Conservation (phyloP, 495 filamentous ascomycete species). For the Pyronema domesticum region DNA sequence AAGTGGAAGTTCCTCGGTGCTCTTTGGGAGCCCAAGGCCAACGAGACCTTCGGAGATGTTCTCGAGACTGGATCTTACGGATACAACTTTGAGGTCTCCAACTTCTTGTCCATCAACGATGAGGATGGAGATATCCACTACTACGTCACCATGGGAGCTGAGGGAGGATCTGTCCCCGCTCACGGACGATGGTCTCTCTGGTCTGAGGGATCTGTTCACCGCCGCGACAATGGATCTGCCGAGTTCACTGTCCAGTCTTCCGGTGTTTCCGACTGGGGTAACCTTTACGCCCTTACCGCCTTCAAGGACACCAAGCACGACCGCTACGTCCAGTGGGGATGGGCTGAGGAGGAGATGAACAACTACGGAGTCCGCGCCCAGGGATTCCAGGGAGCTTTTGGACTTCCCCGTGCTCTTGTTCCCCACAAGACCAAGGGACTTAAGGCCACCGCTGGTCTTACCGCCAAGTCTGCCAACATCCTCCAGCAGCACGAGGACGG, state of each 20-base stretch:
- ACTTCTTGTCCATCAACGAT: constrained; percentile 31
- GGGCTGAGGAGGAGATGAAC: constrained; percentile 28
- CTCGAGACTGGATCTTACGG: constrained; percentile 18
- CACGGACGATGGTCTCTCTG: constrained; percentile 30
- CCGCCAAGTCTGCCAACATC: constrained; percentile 2
- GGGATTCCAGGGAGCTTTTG: constrained; percentile 30
- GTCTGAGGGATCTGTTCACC: constrained; percentile 27
- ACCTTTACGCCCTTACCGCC: constrained; percentile 28
- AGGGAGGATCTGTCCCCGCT: constrained; percentile 29
- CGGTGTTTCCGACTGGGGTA: constrained; percentile 29
- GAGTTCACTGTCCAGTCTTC: constrained; percentile 26
- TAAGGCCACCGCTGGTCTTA: constrained; percentile 17
- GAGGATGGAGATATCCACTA: constrained; percentile 27
- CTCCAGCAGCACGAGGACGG: constrained; percentile 13
- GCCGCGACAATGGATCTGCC: constrained; percentile 25
- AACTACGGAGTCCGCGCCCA: constrained; percentile 26
- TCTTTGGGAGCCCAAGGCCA: constrained; percentile 28
- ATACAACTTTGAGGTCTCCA: constrained; percentile 42
- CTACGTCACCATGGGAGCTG: constrained; percentile 34
- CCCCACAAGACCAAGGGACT: constrained; percentile 26
- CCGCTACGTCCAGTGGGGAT: constrained; percentile 30
- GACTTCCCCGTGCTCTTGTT: constrained; percentile 30
- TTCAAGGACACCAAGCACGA: constrained; percentile 31
- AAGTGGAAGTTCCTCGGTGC: constrained; percentile 36
- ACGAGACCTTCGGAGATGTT: constrained; percentile 29